Evolutionary conservation across 2,329 filamentous ascomycete species (phyloP), one percentile per base, ranked within the genome.

Genomic region (Malbranchea zuffiana): DNA sequence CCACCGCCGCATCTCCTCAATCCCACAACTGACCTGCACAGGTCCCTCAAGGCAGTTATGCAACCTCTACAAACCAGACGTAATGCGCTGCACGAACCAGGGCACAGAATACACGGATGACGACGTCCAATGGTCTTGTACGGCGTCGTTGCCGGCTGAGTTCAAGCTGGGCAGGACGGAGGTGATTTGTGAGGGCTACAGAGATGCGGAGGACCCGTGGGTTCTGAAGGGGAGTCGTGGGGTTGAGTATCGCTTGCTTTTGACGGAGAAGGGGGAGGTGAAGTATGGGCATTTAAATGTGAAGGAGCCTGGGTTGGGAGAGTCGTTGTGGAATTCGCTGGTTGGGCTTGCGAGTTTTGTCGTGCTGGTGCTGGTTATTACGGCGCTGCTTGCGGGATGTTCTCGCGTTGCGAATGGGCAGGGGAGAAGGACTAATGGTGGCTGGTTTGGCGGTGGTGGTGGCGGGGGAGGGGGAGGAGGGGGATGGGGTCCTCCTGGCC

Each of bases 141-240:
- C 75, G n/a, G 73, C 75, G 4, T 65, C 66, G 2, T 57, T 79
- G 1, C 75, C 75, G 0, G 56, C 66, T 7, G 75, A 79, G 46
- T 76, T 79, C 60, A 80, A 79, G 59, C 74, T 96, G 18, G 87
- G 84, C 40, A 72, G 74, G 43, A 95, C 88, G 7, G 87, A 96
- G 44, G 88, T 96, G 38, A 68, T 86, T 7, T 98, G 90, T 59
- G 88, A 98, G 55, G 88, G 90, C 7, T 96, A 94, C 62, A 66
- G 73, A 40, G 69, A 66, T 10, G 62, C 79, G 1, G 75, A 88
- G 31, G 90, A 96, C 56, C 75, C 76, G 0, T 92, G 85, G 57
- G 73, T 96, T n/a, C 64, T 96, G 37, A 86, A 82, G 52, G 90
- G 90, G 15, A 90, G 82, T 57, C 96, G 88, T 60, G 90, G 82